Conservation (phyloP, 306 rosid species). For the Glycyrrhiza uralensis region DNA sequence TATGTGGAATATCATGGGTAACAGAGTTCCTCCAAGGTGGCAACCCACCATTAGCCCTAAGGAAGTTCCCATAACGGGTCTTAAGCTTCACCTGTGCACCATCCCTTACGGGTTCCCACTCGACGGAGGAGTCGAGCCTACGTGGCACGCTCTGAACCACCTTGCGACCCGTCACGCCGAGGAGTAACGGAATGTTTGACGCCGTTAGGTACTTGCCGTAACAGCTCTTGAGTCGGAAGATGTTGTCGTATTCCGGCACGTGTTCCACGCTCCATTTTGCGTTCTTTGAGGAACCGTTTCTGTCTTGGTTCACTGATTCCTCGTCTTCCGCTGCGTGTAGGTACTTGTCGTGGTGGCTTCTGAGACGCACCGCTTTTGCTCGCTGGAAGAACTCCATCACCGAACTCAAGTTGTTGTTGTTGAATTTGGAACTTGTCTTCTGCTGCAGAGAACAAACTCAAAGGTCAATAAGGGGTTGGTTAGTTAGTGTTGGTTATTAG, state of each 20-base stretch:
- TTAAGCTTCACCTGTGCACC: slow-evolving; percentile 55
- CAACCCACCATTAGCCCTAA: slow-evolving; percentile 79
- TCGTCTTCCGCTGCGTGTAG: slow-evolving; percentile 76
- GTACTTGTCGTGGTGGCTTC: slow-evolving; percentile 80
- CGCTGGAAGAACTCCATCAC: slow-evolving; percentile 60
- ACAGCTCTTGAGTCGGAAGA: slow-evolving; percentile 74
- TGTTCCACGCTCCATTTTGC: slow-evolving; percentile 65
- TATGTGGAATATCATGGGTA: slow-evolving; percentile 74
- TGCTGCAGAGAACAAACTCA: too few species aligned
- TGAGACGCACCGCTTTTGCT: slow-evolving; percentile 74
- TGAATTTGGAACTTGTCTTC: not conserved
- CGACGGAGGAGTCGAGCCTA: slow-evolving; percentile 66
- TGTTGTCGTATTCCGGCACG: slow-evolving; percentile 40
- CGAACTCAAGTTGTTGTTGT: slow-evolving; percentile 9
- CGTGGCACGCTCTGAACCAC: slow-evolving; percentile 59
- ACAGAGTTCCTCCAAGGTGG: slow-evolving; percentile 94
- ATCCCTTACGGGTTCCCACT: slow-evolving; percentile 80
- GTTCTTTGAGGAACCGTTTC: slow-evolving; percentile 57
- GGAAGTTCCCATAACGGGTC: slow-evolving; percentile 67
- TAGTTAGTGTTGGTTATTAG: not conserved
- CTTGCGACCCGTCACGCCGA: slow-evolving; percentile 79
- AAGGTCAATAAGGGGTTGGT: not conserved
- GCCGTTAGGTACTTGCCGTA: slow-evolving; percentile 71
- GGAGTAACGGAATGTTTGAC: slow-evolving; percentile 61
- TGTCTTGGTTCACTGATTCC: slow-evolving; percentile 64